phyloP scores from a whole-genome alignment of 805 yeast species.

The Myxozyma kluyveri region DNA sequence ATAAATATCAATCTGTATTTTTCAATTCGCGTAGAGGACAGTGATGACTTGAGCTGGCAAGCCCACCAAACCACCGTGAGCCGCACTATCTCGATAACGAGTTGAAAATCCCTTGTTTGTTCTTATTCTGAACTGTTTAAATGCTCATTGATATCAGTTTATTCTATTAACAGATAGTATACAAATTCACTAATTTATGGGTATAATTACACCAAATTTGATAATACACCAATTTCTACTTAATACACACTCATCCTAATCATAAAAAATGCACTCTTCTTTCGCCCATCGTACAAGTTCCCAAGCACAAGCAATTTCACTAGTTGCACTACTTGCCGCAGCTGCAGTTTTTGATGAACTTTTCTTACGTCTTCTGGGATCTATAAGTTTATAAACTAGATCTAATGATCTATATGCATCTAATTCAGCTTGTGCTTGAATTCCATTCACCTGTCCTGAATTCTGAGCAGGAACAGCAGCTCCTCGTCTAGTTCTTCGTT shows the following conservation, averaged over 20 bases:
- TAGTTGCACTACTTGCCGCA: not conserved
- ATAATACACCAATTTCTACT: not conserved
- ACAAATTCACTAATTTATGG: no score
- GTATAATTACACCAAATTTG: no score
- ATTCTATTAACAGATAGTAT: no score
- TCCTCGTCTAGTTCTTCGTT: not conserved
- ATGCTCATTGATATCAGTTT: no score
- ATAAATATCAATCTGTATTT: no score
- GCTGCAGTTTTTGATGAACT: conserved; percentile 4
- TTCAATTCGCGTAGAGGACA: no score
- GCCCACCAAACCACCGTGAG: no score
- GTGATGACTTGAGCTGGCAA: no score
- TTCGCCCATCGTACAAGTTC: conserved; percentile 17
- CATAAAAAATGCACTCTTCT: conserved; percentile 13
- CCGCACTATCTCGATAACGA: no score
- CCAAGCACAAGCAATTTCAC: conserved; percentile 10
- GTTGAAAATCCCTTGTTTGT: no score
- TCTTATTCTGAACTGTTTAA: no score
- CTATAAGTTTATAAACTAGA: conserved; percentile 13
- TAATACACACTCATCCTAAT: conserved; percentile 1
- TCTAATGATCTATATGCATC: conserved; percentile 22
- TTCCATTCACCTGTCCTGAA: no score
- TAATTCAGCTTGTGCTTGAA: conserved; percentile 9
- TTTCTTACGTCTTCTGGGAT: conserved; percentile 24
- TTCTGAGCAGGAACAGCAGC: conserved; percentile 6